Conservation (phyloP, 2,329 filamentous ascomycete genomes). For the Beauveria sp. region DNA sequence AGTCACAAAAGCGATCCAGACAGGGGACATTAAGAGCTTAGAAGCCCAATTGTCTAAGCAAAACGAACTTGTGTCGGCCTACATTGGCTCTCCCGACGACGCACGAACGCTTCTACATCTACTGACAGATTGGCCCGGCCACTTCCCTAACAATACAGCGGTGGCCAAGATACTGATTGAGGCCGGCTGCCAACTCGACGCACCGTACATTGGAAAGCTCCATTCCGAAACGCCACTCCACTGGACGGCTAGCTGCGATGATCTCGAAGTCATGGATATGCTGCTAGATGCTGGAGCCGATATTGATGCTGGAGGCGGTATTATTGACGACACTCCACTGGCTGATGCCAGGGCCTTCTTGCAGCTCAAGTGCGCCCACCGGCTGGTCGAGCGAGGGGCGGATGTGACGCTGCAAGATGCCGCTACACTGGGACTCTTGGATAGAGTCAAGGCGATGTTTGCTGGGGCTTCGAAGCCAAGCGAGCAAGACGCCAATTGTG, state of each 20-base stretch:
- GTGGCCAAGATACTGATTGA: conserved; percentile 6
- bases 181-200: conserved; percentile 13
- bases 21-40: conserved; percentile 6
- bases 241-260: conserved; percentile 15
- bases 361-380: conserved; percentile 13
- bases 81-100: conserved; percentile 9
- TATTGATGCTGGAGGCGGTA: conserved; percentile 14
- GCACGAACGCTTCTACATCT: conserved; percentile 14
- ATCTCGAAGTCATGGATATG: conserved; percentile 12
- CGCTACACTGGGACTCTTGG: conserved; percentile 14
- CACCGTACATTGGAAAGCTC: conserved; percentile 9
- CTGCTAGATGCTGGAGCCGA: conserved; percentile 17
- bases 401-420: conserved; percentile 12
- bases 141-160: conserved; percentile 9
- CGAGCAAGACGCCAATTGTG: conserved; percentile 5
- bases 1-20: conserved; percentile 11
- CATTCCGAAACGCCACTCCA: conserved; percentile 15
- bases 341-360: conserved; percentile 14
- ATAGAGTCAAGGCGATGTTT: conserved; percentile 7
- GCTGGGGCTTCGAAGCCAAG: neutral
- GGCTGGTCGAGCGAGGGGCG: conserved; percentile 14
- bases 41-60: conserved; percentile 7
- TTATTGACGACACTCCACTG: conserved; percentile 15
- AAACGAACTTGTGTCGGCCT: conserved; percentile 6
- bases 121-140: conserved; percentile 14